Evolutionary conservation across 352 stramenopile genomes (phyloP), one percentile per base, ranked within the genome.

Genomic region (Thraustochytrium sp.): DNA sequence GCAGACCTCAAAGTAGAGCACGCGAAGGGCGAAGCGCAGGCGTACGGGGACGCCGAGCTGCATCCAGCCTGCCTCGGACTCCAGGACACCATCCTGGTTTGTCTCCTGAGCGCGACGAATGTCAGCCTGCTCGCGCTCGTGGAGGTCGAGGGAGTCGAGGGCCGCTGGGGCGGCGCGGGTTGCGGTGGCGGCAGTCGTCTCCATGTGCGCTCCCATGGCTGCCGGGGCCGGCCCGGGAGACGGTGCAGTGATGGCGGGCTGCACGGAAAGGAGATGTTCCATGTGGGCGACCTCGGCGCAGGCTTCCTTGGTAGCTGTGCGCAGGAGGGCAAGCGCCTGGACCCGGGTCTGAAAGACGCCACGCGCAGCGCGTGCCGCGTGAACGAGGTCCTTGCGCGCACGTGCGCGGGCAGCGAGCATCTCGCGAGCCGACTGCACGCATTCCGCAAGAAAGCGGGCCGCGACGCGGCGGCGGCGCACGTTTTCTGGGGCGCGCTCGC

Each of bases 1-100:
- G 29, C 65, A 77, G 31, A 77, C 48, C 46, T 77, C 65, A 31
- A 62, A 62, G 46, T 77, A 36, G 5, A 77, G 37, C n/a, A 77
- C 65, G 26, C 48, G 42, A 44, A 77, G 65, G 8, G 65, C 65
- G 48, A 77, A 77, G 5, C 46, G 26, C 9, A 77, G 42, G 26
- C 37, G 65, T 8, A 77, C 65, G 8, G 65, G 65, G 18, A 62
- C 48, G 8, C 65, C 65, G 26, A 77, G 48, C 48, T 77, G 21
- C 13, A 77, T 23, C 65, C 65, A 77, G 11, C 34, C 65, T 75
- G 42, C 65, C 26, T 77, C 65, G 46, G 37, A 11, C 13, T 38
- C 26, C 13, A 16, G 42, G 46, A 72, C 44, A 26, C 21, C 26
- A 23, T 55, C 29, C 9, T 13, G 13, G 0, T 68, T 21, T 54